Conservation (phyloP, 148 eudicot genomes). For the Camellia japonica region DNA sequence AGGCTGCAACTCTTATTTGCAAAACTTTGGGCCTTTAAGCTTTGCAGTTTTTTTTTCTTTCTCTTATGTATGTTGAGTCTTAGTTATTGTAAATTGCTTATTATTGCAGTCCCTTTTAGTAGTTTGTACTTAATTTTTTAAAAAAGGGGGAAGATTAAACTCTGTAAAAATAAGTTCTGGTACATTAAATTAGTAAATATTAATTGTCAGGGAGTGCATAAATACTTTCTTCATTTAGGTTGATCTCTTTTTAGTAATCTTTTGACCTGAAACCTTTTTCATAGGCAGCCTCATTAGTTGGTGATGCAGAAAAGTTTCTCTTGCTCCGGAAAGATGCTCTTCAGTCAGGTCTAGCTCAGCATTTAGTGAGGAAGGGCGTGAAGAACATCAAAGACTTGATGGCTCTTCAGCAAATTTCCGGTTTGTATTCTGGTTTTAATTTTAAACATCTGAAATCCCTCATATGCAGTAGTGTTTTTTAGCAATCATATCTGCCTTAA, state of each 20-base stretch:
- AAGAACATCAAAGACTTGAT: constrained; percentile 64
- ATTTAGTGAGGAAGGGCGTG: constrained; percentile 58
- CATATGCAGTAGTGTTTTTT: not conserved
- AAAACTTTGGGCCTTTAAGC: not conserved
- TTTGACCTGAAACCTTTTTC: constrained; percentile 17
- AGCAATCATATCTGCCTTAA: not conserved
- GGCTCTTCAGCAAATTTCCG: constrained; percentile 46
- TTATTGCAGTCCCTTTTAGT: not conserved
- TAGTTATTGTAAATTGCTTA: not conserved
- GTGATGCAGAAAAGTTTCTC: constrained; percentile 85
- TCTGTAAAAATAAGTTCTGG: no score
- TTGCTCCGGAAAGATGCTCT: constrained; percentile 53
- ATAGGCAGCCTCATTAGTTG: constrained; percentile 63
- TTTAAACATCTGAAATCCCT: not conserved
- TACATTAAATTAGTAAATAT: not conserved
- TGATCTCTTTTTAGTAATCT: not conserved
- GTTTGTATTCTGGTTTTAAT: constrained; percentile 31
- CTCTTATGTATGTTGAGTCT: not conserved
- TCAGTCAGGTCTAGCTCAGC: constrained; percentile 68
- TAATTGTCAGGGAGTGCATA: not conserved
- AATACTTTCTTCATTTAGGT: not conserved
- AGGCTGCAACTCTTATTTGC: no score
- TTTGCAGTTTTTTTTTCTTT: not conserved
- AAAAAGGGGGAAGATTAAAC: no score
- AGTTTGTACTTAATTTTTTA: not conserved